Evolutionary conservation across 352 stramenopile species (phyloP), one percentile per base, ranked within the genome.

Genomic region (Phytophthora quininea): DNA sequence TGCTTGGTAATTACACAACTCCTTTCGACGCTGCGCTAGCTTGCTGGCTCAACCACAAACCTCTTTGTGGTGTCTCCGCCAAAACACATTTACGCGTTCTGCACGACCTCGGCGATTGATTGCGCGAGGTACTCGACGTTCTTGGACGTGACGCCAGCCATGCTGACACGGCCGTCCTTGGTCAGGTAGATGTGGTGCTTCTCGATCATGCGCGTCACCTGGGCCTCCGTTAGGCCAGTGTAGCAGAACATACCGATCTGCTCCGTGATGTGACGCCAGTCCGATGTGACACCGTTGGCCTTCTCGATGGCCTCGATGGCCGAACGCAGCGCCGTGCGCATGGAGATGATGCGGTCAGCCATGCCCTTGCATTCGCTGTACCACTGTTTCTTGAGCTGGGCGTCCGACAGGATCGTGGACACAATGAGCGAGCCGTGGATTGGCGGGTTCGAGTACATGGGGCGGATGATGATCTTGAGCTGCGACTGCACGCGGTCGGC

Each of bases 221-320:
- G 94, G 24, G 98, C 93, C 68, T 98, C 91, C 43, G 83, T 96
- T 50, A 99, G 82, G 19, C 98, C 97, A 43, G 96, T 99, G 85
- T 96, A 99, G 74, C 96, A 99, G 88, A 99, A 99, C 98, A 99
- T 99, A 64, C 98, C 97, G 71, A 99, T 99, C 81, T 99, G 98
- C 59, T 98, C 96, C 24, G 94, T 99, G 74, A 99, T 98, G 82
- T 99, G 97, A 68, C 94, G 77, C 98, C 98, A 99, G 76, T 98
- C 89, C 62, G 73, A 88, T 52, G 86, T 91, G 51, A 83, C 96
- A 46, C 90, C 90, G 67, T 79, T 84, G 32, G 82, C 69, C 54
- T 80, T 79, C 52, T 97, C 84, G 42, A 97, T 82, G 62, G 82
- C 82, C 64, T 96, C 87, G 31, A 98, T 79, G 11, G 80, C 76